phyloP scores from a whole-genome alignment of 495 filamentous ascomycete species.

The Aspergillus leporis region DNA sequence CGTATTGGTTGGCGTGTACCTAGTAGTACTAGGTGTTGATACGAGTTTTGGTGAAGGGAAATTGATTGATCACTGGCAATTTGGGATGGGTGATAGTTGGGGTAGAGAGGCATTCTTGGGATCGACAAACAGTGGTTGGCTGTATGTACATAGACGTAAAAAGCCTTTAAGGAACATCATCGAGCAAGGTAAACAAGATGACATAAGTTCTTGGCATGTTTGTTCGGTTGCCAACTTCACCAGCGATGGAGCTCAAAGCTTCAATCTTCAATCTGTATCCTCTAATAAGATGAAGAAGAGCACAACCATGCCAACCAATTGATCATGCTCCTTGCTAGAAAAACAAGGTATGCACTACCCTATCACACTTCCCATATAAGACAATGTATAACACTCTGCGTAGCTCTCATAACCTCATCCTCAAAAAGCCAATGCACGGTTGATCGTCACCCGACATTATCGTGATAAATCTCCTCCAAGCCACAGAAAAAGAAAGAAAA shows the following conservation, averaged over 20 bases:
- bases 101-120: no score
- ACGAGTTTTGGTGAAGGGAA: no score
- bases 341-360: not conserved
- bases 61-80: no score
- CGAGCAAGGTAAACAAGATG: not conserved
- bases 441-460: not conserved
- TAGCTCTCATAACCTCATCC: not conserved
- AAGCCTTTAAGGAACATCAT: not conserved
- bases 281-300: not conserved
- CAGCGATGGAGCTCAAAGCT: not conserved
- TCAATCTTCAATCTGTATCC: not conserved
- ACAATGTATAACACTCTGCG: not conserved
- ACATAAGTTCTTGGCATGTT: slow-evolving; percentile 6
- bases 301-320: not conserved
- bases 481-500: not conserved
- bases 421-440: not conserved
- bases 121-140: no score
- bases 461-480: not conserved
- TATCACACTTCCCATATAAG: not conserved
- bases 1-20: not conserved
- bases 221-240: not conserved
- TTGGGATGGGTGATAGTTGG: no score
- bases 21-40: no score
- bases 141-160: no score
- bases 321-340: not conserved